phyloP scores from a whole-genome alignment of 805 yeast species.

The Helenozyma rhizophorensis region DNA sequence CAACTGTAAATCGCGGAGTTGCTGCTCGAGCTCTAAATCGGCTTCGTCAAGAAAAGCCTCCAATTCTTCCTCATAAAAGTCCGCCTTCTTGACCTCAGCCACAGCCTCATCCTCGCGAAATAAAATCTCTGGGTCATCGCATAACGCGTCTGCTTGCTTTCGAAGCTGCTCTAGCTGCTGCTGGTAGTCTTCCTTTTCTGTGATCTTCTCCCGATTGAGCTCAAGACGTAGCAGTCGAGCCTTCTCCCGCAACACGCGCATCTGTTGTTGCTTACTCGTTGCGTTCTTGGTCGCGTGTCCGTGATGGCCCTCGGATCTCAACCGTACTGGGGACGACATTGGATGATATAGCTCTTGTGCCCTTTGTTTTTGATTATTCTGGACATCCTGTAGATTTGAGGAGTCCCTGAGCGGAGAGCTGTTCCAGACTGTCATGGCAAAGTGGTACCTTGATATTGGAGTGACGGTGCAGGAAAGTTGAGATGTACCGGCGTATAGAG shows the following conservation, averaged over 20 bases:
- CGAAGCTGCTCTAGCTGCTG: constrained; percentile 6
- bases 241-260: constrained; percentile 7
- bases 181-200: constrained; percentile 5
- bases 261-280: constrained; percentile 4
- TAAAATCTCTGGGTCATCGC: constrained; percentile 8
- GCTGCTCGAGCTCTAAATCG: constrained; percentile 17
- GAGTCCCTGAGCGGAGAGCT: constrained; percentile 12
- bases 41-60: constrained; percentile 12
- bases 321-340: constrained; percentile 13
- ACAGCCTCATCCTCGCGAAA: constrained; percentile 8
- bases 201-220: constrained; percentile 11
- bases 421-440: constrained; percentile 6
- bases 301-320: constrained; percentile 1
- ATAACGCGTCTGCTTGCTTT: constrained; percentile 9
- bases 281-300: background rate
- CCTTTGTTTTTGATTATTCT: constrained; percentile 10
- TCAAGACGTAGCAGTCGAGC: constrained; percentile 8
- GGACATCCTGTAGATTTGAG: constrained; percentile 5
- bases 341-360: constrained; percentile 11
- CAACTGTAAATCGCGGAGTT: constrained; percentile 10
- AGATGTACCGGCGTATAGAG: no score
- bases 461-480: no score
- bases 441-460: no score
- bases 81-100: background rate
- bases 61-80: constrained; percentile 9